Evolutionary conservation across 495 filamentous ascomycete genomes (phyloP), one percentile per base, ranked within the genome.

Genomic region (Hyphodiscus hymeniophilus): DNA sequence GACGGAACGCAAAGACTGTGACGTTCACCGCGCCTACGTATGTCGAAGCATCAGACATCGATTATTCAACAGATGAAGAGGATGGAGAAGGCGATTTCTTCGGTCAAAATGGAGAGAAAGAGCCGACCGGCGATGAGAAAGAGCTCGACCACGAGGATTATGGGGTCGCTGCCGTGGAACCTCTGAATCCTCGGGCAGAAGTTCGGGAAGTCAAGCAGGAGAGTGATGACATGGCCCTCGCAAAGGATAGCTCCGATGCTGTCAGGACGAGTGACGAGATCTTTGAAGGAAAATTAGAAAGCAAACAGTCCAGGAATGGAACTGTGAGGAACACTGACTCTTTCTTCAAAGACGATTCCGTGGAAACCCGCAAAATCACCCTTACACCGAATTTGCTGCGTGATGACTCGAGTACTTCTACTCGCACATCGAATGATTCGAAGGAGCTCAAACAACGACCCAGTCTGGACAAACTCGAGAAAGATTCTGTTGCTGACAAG

Each of bases 311-410:
- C 24, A 80, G 84, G 55, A 90, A 90, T 60, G 89, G 87, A 23
- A 89, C 82, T 34, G 72, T 94, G 17, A 77, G 90, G 47, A 90
- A 90, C 59, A 89, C 86, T 11, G 89, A 96, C 60, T 94, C 87
- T 8, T 95, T 98, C 71, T 96, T 95, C 74, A 94, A 89, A 64
- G 92, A 97, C 51, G 92, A 98, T 55, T 86, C 80, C 23, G 81
- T 85, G 30, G 94, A 96, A 60, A 95, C 92, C 1, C 86, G 91
- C 65, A 99, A 99, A 70, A 95, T 99, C 51, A 94, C 89, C 2
- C 73, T 99, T 24, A 99, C 92, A 0, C 92, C 92, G 11, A 94
- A 91, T 51, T 71, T 99, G n/a, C 72, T 97, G 31, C 80, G 92
- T 13, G 91, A 97, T 50, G 90, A 95, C 55, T 73, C 72, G 1